These are phyloP conservation scores for Myrmaecium sp. DNA, from an alignment of 2,329 filamentous ascomycete species.

Conservation along the genomic window DNA sequence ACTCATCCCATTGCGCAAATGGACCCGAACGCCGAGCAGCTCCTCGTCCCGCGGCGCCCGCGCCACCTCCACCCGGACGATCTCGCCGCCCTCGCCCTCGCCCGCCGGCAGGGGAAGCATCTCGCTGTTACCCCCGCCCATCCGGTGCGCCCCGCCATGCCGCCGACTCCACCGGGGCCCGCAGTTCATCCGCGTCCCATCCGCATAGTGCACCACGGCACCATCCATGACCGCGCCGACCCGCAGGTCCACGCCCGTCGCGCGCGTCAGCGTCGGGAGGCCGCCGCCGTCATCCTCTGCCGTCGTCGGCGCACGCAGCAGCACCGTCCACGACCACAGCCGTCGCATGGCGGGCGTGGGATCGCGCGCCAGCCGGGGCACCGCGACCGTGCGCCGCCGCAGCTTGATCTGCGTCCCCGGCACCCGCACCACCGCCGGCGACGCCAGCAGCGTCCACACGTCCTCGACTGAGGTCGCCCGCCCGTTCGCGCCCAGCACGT, in stretches of 20 bases:
- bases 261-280: constrained; percentile 15
- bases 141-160: constrained; percentile 5
- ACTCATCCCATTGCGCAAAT: constrained; percentile 13
- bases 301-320: constrained; percentile 7
- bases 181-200: constrained; percentile 27
- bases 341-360: neutral
- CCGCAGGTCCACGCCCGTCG: constrained; percentile 27
- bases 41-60: constrained; percentile 2
- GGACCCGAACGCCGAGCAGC: constrained; percentile 15
- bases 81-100: constrained; percentile 16
- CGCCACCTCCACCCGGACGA: constrained; percentile 17
- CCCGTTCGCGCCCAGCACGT: constrained; percentile 25
- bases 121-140: constrained; percentile 2
- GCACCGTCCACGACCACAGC: constrained; percentile 9
- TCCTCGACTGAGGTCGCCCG: constrained; percentile 16
- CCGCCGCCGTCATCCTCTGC: constrained; percentile 10
- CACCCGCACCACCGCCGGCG: constrained; percentile 18
- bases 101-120: constrained; percentile 3
- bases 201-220: constrained; percentile 27
- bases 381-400: constrained; percentile 18
- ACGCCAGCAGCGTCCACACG: constrained; percentile 18
- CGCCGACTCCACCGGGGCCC: constrained; percentile 14
- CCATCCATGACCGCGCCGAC: constrained; percentile 29
- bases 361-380: neutral
- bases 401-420: constrained; percentile 23